phyloP scores from a whole-genome alignment of 768 basidiomycete species.

The Trametes meyenii region DNA sequence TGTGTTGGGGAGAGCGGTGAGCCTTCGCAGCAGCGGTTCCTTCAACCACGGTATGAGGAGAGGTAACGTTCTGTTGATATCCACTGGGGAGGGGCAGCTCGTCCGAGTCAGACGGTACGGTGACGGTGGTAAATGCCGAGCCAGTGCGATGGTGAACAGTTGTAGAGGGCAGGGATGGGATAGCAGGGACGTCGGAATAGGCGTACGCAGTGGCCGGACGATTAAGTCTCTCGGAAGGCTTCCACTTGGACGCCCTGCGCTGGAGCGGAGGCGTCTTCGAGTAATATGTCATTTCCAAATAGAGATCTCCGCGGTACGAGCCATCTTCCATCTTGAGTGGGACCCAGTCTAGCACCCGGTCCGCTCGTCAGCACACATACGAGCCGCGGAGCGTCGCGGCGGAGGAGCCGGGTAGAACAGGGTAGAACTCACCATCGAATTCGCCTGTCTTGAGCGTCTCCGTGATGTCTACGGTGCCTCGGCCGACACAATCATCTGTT shows the following conservation, averaged over 20 bases:
- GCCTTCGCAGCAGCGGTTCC: not conserved
- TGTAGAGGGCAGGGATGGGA: not conserved
- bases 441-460: constrained; percentile 84
- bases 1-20: constrained; percentile 20
- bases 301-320: constrained; percentile 79
- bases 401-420: not conserved
- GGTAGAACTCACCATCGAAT: constrained; percentile 74
- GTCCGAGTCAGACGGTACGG: not conserved
- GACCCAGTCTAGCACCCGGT: constrained; percentile 63
- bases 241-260: constrained; percentile 37
- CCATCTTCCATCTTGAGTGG: constrained; percentile 54
- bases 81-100: not conserved
- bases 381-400: constrained; percentile 62
- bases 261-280: constrained; percentile 58
- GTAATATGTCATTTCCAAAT: constrained; percentile 93
- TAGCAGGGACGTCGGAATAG: not conserved
- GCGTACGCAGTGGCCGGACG: constrained; percentile 13
- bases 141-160: not conserved
- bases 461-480: constrained; percentile 72
- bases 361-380: constrained; percentile 10
- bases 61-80: not conserved
- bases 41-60: not conserved
- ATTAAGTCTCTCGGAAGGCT: constrained; percentile 31
- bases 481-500: constrained; percentile 76
- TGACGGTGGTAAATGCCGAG: not conserved